Evolutionary conservation across 129 eudicot genomes (phyloP).

Genomic region (Artemisia argyi): DNA sequence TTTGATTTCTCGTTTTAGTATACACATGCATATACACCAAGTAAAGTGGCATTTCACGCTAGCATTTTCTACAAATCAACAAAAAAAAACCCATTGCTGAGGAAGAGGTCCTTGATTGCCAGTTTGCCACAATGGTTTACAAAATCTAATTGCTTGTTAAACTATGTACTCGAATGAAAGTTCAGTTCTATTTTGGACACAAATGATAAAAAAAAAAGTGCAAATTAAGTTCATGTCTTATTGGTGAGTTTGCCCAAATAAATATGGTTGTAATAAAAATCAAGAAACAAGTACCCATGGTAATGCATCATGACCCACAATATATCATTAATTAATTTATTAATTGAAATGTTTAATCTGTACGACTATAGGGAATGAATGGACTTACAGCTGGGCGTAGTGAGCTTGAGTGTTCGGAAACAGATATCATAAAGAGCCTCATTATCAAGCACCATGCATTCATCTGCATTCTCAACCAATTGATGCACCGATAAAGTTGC

Average conservation of each 20-base stretch:
- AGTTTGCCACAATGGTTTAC: no score
- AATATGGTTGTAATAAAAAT: neutral
- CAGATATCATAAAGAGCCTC: constrained; percentile 80
- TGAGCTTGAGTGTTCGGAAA: constrained; percentile 79
- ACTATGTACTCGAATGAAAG: no score
- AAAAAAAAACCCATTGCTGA: no score
- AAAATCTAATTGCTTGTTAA: no score
- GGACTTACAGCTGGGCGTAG: constrained; percentile 84
- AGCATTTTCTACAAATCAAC: no score
- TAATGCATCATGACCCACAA: constrained; percentile 19
- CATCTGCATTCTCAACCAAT: constrained; percentile 80
- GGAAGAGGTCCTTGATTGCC: neutral
- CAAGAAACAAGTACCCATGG: neutral
- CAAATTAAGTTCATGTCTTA: neutral
- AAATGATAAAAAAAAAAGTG: neutral
- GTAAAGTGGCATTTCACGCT: no score
- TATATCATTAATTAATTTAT: neutral
- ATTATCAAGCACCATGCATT: constrained; percentile 80
- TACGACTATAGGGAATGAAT: constrained; percentile 3
- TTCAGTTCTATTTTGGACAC: no score
- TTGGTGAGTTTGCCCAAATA: neutral
- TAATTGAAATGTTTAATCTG: neutral
- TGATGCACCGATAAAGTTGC: constrained; percentile 84
- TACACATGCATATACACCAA: no score
- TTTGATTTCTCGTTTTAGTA: no score